Conservation (phyloP, 2,329 filamentous ascomycete genomes). For the Chaetomium sp. region DNA sequence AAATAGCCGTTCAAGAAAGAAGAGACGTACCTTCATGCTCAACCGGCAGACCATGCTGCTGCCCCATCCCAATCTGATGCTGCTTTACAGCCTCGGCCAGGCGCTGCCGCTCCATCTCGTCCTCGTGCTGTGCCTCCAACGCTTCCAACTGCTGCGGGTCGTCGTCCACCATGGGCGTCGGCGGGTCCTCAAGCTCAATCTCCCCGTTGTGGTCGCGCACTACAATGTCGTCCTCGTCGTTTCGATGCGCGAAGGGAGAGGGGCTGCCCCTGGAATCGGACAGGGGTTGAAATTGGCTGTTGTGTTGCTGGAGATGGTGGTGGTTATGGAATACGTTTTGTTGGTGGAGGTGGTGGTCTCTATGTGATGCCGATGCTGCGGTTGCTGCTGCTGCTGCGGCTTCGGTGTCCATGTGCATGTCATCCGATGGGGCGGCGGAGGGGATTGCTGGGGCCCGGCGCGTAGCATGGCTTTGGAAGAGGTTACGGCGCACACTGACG, state of each 20-base stretch:
- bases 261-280: conserved; percentile 23
- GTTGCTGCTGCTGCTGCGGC: no score
- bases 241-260: conserved; percentile 21
- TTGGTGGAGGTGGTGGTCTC: no score
- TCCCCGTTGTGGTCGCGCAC: conserved; percentile 58
- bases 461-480: conserved; percentile 54
- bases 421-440: conserved; percentile 34
- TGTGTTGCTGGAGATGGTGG: conserved; percentile 1
- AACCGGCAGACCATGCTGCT: conserved; percentile 46
- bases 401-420: conserved; percentile 39
- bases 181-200: conserved; percentile 51
- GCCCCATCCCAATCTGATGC: conserved; percentile 42
- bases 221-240: conserved; percentile 46
- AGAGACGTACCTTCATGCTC: conserved; percentile 56
- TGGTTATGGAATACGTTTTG: no score
- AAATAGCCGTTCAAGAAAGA: background rate
- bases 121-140: conserved; percentile 52
- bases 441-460: conserved; percentile 46
- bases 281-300: conserved; percentile 1
- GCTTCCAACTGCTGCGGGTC: conserved; percentile 47
- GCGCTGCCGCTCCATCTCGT: conserved; percentile 53
- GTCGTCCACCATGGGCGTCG: conserved; percentile 46
- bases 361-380: no score
- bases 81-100: conserved; percentile 56
- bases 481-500: conserved; percentile 43